Base-by-base conservation (phyloP, 2,329 filamentous ascomycete genomes). In the Hortaea sp. region DNA sequence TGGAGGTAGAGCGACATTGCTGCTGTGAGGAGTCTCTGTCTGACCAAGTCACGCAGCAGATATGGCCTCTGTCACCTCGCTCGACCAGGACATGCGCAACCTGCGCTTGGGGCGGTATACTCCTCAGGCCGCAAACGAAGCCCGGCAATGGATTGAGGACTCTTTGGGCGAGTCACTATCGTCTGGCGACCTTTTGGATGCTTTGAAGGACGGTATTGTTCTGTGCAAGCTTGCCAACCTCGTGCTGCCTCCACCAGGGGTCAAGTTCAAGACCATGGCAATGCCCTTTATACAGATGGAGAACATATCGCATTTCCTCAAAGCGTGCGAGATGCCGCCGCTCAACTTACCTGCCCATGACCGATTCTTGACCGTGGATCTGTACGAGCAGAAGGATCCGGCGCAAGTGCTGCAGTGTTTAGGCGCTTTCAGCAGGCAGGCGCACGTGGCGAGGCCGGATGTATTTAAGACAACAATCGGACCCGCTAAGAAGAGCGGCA, bases 261-360 rank as follows among this genome's bases (percentile, higher is more conserved):
- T 95, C 68, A 88, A 84, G 65, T 97, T 85, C 77, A 97, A 97
- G 69, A 76, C 84, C 62, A 95, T 89, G 1, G 70, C 81, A 37
- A 97, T 97, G 90, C 92, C 92, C 0, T 98, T 98, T 64, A 90
- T 97, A 37, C 92, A 98, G 68, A 97, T 97, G 89, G 92, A 98
- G 67, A 98, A 98, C 65, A 95, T 98, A 62, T 94, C 89, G 4
- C 87, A 94, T 63, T 98, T 95, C 69, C 79, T 98, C 45, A 81
- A 79, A 60, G 88, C 88, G 49, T 94, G 89, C 71, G 86, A 95
- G 67, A 73, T 78, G 43, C 79, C 85, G 28, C 92, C 92, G 0
- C 73, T 98, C 44, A 89, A 82, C 66, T 80, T 98, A 49, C 88
- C 87, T 48, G 82, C 89, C 40, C 92, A 98, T 71, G 92, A 98